Evolutionary conservation across 2,329 filamentous ascomycete species (phyloP), one percentile per base, ranked within the genome.

Genomic region (Claviceps pazoutovae): DNA sequence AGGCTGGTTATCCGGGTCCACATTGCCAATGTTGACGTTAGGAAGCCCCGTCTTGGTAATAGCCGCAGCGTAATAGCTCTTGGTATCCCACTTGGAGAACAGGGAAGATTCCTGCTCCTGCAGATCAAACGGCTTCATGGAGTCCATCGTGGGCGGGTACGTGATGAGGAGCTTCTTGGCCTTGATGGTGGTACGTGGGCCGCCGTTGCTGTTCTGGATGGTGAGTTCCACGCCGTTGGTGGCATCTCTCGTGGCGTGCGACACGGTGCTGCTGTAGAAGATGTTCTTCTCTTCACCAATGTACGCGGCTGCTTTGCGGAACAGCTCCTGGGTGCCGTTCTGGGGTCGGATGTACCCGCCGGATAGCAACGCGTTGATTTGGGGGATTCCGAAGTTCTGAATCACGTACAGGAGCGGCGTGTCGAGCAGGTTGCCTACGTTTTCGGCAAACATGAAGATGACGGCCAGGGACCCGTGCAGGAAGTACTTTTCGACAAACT

Each of bases 401-500:
- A 72, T 58, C n/a, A 68, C 58, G 54, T 72, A 72, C 5, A 74
- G 46, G 1, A 67, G 63, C 3, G 68, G 66, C 26, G 65, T 56
- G 2, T 61, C 59, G 13, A 71, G 58, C 13, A 71, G 55, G 48
- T 73, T 67, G 2, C 69, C 71, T 1, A 68, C 55, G n/a, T 66
- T 70, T 48, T 67, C 62, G 26, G 64, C 60, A 49, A 59, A 66
- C 6, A 69, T 61, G 51, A 59, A 66, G 7, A 70, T 60, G n/a
- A 62, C 54, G 9, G 59, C 58, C 0, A 71, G 61, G 2, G 68
- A 57, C 16, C 62, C 63, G 19, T 63, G 56, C 5, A 77, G 59
- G 26, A 62, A 56, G 55, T 73, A 65, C 54, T 73, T 71, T 17
- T 63, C 57, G 6, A 71, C 59, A 49, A 73, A 72, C 7, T 71